phyloP scores from a whole-genome alignment of 768 basidiomycete genomes.

The Pisolithus marmoratus region DNA sequence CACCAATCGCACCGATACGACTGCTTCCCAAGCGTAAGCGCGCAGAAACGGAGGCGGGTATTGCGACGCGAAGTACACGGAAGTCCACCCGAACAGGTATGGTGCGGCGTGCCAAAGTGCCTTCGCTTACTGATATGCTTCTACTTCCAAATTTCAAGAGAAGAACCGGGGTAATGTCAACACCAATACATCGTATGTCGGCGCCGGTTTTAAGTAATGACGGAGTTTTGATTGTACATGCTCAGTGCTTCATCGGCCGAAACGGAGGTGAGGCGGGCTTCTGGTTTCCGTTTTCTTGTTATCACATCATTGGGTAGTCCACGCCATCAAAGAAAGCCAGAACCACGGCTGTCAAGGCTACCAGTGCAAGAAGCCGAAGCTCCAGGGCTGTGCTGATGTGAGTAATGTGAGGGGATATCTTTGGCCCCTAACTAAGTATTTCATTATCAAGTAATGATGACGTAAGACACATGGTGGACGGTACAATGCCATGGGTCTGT shows the following conservation, averaged over 20 bases:
- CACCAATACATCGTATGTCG: conserved; percentile 20
- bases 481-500: conserved; percentile 13
- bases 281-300: no score
- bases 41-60: conserved; percentile 30
- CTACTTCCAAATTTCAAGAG: conserved; percentile 9
- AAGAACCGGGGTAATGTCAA: conserved; percentile 9
- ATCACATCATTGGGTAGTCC: no score
- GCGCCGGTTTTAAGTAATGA: background rate
- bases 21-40: conserved; percentile 49
- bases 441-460: conserved; percentile 25
- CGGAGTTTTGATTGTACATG: no score
- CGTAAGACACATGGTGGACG: conserved; percentile 19
- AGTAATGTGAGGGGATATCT: conserved; percentile 8
- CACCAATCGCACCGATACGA: background rate
- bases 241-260: conserved; percentile 8
- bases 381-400: conserved; percentile 11
- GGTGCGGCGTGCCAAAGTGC: conserved; percentile 8
- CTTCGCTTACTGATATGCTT: conserved; percentile 1
- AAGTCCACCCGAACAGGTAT: conserved; percentile 37
- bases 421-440: background rate
- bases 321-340: conserved; percentile 40
- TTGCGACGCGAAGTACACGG: conserved; percentile 39
- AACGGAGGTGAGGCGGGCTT: conserved; percentile 20
- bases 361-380: conserved; percentile 9
- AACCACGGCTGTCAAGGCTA: conserved; percentile 13